phyloP scores from a whole-genome alignment of 306 rosid species.

The Cicer arietinum region DNA sequence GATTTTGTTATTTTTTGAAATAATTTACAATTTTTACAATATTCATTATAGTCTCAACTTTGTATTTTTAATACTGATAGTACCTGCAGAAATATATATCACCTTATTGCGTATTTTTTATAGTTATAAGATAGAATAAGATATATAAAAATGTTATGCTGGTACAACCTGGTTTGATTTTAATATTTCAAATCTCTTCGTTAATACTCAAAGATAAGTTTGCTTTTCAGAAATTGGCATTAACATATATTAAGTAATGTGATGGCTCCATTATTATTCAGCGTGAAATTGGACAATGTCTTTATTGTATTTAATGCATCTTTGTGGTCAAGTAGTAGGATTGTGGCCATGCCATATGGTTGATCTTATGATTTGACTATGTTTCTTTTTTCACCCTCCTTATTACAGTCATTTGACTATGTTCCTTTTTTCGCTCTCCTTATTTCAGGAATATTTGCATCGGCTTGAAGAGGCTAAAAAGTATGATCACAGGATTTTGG shows the following conservation, averaged over 20 bases:
- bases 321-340: constrained; percentile 2
- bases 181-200: neutral
- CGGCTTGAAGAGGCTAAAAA: constrained; percentile 90
- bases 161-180: neutral
- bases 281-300: neutral
- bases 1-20: neutral
- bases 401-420: constrained; percentile 43
- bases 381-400: constrained; percentile 2
- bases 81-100: neutral
- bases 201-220: neutral
- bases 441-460: constrained; percentile 64
- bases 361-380: constrained; percentile 24
- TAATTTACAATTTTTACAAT: neutral
- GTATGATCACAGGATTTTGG: constrained; percentile 90
- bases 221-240: neutral
- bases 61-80: neutral
- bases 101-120: neutral
- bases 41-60: neutral
- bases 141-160: neutral
- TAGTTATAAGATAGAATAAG: neutral
- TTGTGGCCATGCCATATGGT: constrained; percentile 33
- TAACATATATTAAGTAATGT: neutral
- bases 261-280: constrained; percentile 1
- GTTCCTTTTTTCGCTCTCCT: constrained; percentile 6
- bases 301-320: constrained; percentile 2